phyloP scores from a whole-genome alignment of 2,329 filamentous ascomycete genomes.

The Trichothecium sympodiale region DNA sequence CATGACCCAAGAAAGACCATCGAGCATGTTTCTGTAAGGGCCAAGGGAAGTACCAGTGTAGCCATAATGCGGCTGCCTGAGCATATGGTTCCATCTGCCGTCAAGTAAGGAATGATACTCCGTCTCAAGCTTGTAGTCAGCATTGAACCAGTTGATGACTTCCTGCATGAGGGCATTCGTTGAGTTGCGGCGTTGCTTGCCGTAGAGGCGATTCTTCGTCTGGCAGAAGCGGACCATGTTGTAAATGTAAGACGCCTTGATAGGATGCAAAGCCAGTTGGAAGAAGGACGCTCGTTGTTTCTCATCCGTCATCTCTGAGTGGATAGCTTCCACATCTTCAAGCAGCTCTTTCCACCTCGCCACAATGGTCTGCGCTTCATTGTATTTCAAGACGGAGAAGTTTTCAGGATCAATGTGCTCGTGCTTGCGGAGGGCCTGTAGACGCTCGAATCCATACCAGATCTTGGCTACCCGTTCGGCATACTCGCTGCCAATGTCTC shows the following conservation, averaged over 20 bases:
- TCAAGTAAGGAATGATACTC: conserved; percentile 30
- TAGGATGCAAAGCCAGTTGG: conserved; percentile 44
- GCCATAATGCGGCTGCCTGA: conserved; percentile 37
- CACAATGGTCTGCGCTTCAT: conserved; percentile 43
- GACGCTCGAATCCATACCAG: conserved; percentile 32
- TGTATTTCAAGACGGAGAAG: conserved; percentile 42
- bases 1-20: conserved; percentile 42
- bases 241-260: conserved; percentile 39
- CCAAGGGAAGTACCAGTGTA: conserved; percentile 44
- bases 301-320: conserved; percentile 24
- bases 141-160: conserved; percentile 26
- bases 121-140: conserved; percentile 29
- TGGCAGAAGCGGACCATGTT: conserved; percentile 28
- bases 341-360: conserved; percentile 37
- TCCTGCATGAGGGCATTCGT: conserved; percentile 22
- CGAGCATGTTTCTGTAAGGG: conserved; percentile 41
- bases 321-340: conserved; percentile 29
- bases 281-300: conserved; percentile 29
- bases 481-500: conserved; percentile 28
- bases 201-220: conserved; percentile 33
- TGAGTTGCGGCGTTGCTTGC: conserved; percentile 31
- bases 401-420: conserved; percentile 18
- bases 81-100: conserved; percentile 45
- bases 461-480: conserved; percentile 1
- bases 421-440: conserved; percentile 22